phyloP scores from a whole-genome alignment of 345 rosid genomes.

The Syzygium aqueum region DNA sequence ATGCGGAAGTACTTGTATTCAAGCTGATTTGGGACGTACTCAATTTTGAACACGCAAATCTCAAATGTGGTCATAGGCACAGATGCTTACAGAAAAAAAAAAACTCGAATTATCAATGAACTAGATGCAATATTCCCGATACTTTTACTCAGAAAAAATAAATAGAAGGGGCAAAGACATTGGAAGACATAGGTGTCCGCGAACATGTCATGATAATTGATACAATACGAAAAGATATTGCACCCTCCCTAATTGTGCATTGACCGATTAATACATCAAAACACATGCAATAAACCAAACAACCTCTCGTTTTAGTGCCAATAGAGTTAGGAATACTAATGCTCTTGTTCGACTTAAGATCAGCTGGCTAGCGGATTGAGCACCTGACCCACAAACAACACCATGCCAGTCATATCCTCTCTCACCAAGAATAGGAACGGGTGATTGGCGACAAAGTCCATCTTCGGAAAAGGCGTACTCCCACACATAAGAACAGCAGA shows the following conservation, averaged over 20 bases:
- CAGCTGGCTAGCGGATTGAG: conserved; percentile 1
- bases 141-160: neutral
- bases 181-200: neutral
- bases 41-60: neutral
- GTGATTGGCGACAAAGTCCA: conserved; percentile 6
- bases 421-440: conserved; percentile 7
- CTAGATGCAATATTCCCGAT: neutral
- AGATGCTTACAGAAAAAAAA: neutral
- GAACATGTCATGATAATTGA: neutral
- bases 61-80: neutral
- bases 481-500: conserved; percentile 1
- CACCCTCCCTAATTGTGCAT: neutral
- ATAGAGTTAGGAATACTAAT: neutral
- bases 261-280: neutral
- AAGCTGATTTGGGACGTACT: neutral
- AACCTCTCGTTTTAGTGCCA: neutral
- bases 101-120: neutral
- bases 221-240: neutral
- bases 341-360: neutral
- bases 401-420: conserved; percentile 1
- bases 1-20: neutral
- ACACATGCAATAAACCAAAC: neutral
- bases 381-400: conserved; percentile 4
- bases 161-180: neutral
- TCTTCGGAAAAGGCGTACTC: neutral